Conservation (phyloP, 2,329 filamentous ascomycete species). For the Penicillium aurantiogriseum region DNA sequence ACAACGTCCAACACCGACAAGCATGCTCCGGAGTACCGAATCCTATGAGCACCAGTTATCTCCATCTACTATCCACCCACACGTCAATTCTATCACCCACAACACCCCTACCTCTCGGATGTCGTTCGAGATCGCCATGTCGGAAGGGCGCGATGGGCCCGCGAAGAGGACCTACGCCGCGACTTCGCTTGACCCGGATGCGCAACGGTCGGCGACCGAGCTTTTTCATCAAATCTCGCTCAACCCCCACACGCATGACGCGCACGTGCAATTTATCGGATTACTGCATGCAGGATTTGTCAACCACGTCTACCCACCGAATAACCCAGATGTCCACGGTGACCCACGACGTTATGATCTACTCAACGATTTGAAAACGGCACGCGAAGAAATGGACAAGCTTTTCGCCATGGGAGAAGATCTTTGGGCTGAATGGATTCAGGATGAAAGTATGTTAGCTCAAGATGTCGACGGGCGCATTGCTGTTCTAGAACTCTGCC, state of each 20-base stretch:
- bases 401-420: slow-evolving; percentile 64
- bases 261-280: slow-evolving; percentile 48
- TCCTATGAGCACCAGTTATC: slow-evolving; percentile 46
- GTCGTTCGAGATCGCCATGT: slow-evolving; percentile 47
- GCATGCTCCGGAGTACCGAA: slow-evolving; percentile 38
- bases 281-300: slow-evolving; percentile 49
- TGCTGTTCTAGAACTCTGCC: slow-evolving; percentile 58
- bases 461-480: slow-evolving; percentile 57
- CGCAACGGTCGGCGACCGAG: slow-evolving; percentile 42
- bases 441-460: slow-evolving; percentile 61
- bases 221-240: slow-evolving; percentile 45
- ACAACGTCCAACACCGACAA: slow-evolving; percentile 39
- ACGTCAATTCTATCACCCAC: slow-evolving; percentile 37
- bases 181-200: slow-evolving; percentile 43
- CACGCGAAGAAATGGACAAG: slow-evolving; percentile 59
- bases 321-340: slow-evolving; percentile 45
- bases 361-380: slow-evolving; percentile 46
- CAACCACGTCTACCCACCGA: slow-evolving; percentile 48
- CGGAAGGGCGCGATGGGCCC: slow-evolving; percentile 40
- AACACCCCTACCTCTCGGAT: slow-evolving; percentile 43
- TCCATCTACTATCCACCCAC: slow-evolving; percentile 43
- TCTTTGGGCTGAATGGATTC: slow-evolving; percentile 62
- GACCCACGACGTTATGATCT: slow-evolving; percentile 48
- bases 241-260: slow-evolving; percentile 48
- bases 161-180: slow-evolving; percentile 42